These are phyloP conservation scores for Metschnikowia santaceciliae DNA, from an alignment of 805 yeast genomes.

Conservation along the genomic window DNA sequence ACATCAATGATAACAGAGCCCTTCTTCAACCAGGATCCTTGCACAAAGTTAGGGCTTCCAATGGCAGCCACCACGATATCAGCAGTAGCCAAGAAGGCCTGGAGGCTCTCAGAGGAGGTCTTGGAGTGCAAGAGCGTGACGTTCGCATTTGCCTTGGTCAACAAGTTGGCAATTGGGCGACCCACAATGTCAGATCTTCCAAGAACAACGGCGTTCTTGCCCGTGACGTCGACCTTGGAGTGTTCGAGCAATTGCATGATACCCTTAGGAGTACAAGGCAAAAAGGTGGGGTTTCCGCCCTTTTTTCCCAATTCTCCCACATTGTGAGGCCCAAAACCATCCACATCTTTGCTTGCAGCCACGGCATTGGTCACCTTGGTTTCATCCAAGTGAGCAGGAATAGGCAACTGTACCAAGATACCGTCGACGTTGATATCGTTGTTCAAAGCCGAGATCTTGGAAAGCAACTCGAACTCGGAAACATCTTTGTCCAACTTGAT, in stretches of 20 bases:
- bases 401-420: conserved; percentile 69
- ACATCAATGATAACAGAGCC: conserved; percentile 76
- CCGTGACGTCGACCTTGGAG: conserved; percentile 52
- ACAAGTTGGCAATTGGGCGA: conserved; percentile 67
- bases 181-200: conserved; percentile 89
- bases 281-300: conserved; percentile 64
- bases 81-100: conserved; percentile 50
- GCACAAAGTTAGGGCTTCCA: conserved; percentile 66
- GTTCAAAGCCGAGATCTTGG: conserved; percentile 54
- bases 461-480: conserved; percentile 53
- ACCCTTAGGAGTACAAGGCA: conserved; percentile 86
- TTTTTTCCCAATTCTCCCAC: conserved; percentile 74
- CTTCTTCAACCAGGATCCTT: conserved; percentile 70
- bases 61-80: conserved; percentile 78
- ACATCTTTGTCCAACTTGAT: conserved; percentile 55
- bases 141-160: conserved; percentile 69
- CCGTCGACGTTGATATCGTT: conserved; percentile 62
- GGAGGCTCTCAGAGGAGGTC: conserved; percentile 49
- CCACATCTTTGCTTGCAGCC: conserved; percentile 67
- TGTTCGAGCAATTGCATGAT: conserved; percentile 60
- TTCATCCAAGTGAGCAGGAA: conserved; percentile 69
- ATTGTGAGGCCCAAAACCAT: conserved; percentile 76
- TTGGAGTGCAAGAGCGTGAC: conserved; percentile 73
- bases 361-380: conserved; percentile 65
- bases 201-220: conserved; percentile 75